Percentiles rank a stretch among this genome's conserved stretches.
Conservation (phyloP, 352 stramenopile genomes). For the Pythium guiyangense region DNA sequence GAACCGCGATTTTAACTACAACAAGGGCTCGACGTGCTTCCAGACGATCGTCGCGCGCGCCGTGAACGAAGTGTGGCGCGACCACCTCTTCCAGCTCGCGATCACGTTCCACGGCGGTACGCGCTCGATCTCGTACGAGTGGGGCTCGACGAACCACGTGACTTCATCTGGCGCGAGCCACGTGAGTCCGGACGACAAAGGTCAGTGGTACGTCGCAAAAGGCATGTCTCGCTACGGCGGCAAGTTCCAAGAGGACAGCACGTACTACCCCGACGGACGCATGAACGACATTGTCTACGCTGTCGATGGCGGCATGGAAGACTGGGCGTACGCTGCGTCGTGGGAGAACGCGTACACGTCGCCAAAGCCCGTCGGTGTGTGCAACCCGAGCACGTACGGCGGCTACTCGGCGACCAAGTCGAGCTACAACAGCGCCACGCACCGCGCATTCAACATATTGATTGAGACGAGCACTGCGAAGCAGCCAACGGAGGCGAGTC, state of each 20-base stretch:
- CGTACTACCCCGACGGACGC: constrained; percentile 55
- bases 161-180: constrained; percentile 30
- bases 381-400: constrained; percentile 78
- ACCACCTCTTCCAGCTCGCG: constrained; percentile 94
- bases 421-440: constrained; percentile 85
- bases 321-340: constrained; percentile 91
- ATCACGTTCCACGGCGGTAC: constrained; percentile 97
- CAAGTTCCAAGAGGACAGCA: constrained; percentile 48
- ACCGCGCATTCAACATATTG: constrained; percentile 93
- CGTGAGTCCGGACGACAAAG: constrained; percentile 47
- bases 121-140: constrained; percentile 95
- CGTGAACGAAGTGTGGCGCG: constrained; percentile 94
- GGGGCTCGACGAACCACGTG: constrained; percentile 89
- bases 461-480: constrained; percentile 93
- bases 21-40: constrained; percentile 85
- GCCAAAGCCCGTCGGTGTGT: constrained; percentile 53
- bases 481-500: constrained; percentile 41
- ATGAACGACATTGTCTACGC: constrained; percentile 96
- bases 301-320: constrained; percentile 94
- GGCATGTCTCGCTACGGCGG: constrained; percentile 70
- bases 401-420: constrained; percentile 87
- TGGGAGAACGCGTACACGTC: constrained; percentile 64
- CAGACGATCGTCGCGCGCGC: constrained; percentile 89
- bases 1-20: constrained; percentile 97
- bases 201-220: constrained; percentile 40